Evolutionary conservation across 345 rosid genomes (phyloP), one percentile per base, ranked within the genome.

Genomic region (Syzygium aqueum): DNA sequence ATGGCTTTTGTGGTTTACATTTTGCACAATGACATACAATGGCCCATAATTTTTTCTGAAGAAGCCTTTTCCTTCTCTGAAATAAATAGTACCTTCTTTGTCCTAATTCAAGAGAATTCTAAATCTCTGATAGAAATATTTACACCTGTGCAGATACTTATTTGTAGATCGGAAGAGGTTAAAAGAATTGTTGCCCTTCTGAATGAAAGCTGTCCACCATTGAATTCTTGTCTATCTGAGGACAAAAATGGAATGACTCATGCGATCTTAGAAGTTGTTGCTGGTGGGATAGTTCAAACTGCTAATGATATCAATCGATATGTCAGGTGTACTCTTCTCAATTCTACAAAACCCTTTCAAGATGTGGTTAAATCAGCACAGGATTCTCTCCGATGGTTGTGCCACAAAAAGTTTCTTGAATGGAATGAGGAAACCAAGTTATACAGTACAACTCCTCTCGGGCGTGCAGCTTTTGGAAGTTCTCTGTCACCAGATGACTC

Each of bases 241-340:
- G 99, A 97, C 92, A 96, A 96, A 90, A 97, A 97, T 90, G 99
- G 99, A 92, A 97, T 97, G 99, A 95, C 96, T 85, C 99, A 97
- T 95, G 99, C 99, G 90, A 97, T 97, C 89, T 92, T 97, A 89
- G 99, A 97, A 92, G 99, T 95, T 90, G 99, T 96, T 91, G 98
- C 99, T 86, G 97, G 99, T 91, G 98, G 98, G 86, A 95, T 97
- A 91, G 99, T 97, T 90, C 99, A 96, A 92, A 93, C 97, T 85
- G 96, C 99, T 83, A 90, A 91, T 90, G 99, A 97, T 89, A 94
- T 97, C 90, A 94, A 97, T 91, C 95, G 99, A 85, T 97, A 96
- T 89, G 99, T 97, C 85, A 93, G 96, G 91, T 97, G 99, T 90
- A 97, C 99, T 80, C 99, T 97, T 91, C 97, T 97, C 86, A 97